Base-by-base conservation (phyloP, 2,329 filamentous ascomycete genomes). In the Didymella arachidicola region DNA sequence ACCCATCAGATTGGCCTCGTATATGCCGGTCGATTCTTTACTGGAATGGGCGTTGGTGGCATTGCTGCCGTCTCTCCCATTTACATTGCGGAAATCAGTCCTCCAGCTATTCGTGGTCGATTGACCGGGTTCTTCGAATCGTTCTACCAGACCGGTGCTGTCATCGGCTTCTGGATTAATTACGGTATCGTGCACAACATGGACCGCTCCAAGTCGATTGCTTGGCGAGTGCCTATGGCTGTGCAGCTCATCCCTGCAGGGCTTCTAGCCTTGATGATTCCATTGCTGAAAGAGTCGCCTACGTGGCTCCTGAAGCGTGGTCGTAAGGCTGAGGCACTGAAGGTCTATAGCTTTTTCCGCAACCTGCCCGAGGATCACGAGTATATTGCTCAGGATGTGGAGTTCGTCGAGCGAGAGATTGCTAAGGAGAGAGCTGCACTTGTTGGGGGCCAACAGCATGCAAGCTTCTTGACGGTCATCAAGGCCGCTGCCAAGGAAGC, bases 351-450 rank as follows among this genome's bases (percentile, higher is more conserved):
- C 79, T 91, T 87, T 86, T 86, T 91, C 62, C 83, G 87, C 25
- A 83, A 87, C 44, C 81, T 90, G 1, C 72, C 80, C 10, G 72
- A 79, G 0, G 79, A 83, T 4, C 82, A 90, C 63, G 77, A 85
- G n/a, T 93, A 93, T 72, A 88, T 94, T 54, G 78, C 89, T 1
- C 89, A 93, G 75, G 91, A 93, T 73, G 80, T 93, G 16, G 81
- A 83, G 55, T 87, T 84, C 62, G 89, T 93, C 62, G 89, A 93
- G 55, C 81, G 83, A 14, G 89, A 90, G 7, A 78, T 92, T 10
- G 89, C 56, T 2, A 59, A 54, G 42, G 56, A 59, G 41, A 41
- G 72, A 22, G 64, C 70, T 7, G 62, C 66, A 2, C 65, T 74
- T 2, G 65, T 71, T 27, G 68, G 68, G n/a, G 68, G 53, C 3